Evolutionary conservation across 2,329 filamentous ascomycete genomes (phyloP), one percentile per base, ranked within the genome.

Genomic region (Colletotrichum gigasporum): DNA sequence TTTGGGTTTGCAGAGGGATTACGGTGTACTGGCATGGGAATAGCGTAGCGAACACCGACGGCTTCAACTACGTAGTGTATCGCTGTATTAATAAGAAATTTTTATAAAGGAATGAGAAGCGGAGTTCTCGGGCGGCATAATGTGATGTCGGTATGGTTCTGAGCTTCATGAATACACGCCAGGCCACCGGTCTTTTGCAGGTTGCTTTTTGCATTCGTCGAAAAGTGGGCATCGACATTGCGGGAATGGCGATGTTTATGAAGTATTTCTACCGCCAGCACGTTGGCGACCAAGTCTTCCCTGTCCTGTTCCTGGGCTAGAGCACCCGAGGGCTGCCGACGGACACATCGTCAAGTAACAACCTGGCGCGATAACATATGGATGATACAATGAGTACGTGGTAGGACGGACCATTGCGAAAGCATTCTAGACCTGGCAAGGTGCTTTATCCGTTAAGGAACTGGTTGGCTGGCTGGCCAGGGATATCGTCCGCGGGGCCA

Each of bases 41-140:
- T 48, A 50, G 47, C 45, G 54, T 47, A 35, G 61, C 47, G 52
- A 44, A 28, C 59, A 60, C 45, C 44, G 34, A 37, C 63, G 60
- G 47, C 60, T 53, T 63, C 58, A 64, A 63, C 26, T 55, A 51
- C 51, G 63, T 37, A 30, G 51, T 65, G 58, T 37, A 34, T 20
- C 30, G 26, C 35, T 67, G 65, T 67, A 65, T 55, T 61, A 64
- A 62, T 67, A 67, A 48, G 45, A 51, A 28, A 41, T 48, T 39
- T 28, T n/a, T 45, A 57, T 47, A 34, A 45, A 54, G 20, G 18
- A 22, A 42, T 7, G 41, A 42, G 14, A 41, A 26, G 9, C 28
- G 30, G 14, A 35, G 54, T 39, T 42, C 6, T 50, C 24, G 22
- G 28, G 56, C 11, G 48, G 39, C 37, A 50, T 28, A 16, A n/a